Conservation (phyloP, 2,329 filamentous ascomycete species). For the Hypoxylon sp. region DNA sequence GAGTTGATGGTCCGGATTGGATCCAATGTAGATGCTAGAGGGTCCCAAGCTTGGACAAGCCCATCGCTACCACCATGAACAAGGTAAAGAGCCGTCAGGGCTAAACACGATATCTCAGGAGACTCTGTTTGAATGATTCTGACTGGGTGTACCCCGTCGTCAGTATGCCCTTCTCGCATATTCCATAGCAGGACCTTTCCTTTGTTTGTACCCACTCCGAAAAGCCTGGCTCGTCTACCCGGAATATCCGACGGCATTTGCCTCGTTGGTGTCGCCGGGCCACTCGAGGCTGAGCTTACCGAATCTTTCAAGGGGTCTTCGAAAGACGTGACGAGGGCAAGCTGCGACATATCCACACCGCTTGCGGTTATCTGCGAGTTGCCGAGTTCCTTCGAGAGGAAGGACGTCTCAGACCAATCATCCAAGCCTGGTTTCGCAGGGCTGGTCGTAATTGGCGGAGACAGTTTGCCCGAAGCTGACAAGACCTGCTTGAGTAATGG, state of each 20-base stretch:
- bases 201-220: constrained; percentile 84
- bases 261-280: constrained; percentile 64
- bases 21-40: constrained; percentile 82
- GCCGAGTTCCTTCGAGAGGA: constrained; percentile 73
- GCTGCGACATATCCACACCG: constrained; percentile 80
- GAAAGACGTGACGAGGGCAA: constrained; percentile 76
- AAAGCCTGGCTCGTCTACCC: constrained; percentile 83
- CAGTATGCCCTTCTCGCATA: constrained; percentile 74
- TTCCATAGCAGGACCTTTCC: constrained; percentile 90
- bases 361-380: constrained; percentile 76
- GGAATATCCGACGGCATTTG: constrained; percentile 74
- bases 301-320: constrained; percentile 84
- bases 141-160: constrained; percentile 77
- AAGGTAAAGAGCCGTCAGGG: constrained; percentile 86
- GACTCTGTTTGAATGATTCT: constrained; percentile 91
- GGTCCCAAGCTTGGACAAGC: constrained; percentile 96
- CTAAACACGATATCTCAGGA: constrained; percentile 86
- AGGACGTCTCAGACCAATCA: constrained; percentile 76
- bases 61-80: constrained; percentile 96
- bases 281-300: constrained; percentile 60
- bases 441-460: constrained; percentile 38
- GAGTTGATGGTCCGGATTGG: constrained; percentile 91
- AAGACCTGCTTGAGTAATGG: constrained; percentile 43
- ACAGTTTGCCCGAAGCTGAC: constrained; percentile 48
- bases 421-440: constrained; percentile 58